Conservation (phyloP, 1,284 basidiomycete species). For the Apiotrichum brassicae region DNA sequence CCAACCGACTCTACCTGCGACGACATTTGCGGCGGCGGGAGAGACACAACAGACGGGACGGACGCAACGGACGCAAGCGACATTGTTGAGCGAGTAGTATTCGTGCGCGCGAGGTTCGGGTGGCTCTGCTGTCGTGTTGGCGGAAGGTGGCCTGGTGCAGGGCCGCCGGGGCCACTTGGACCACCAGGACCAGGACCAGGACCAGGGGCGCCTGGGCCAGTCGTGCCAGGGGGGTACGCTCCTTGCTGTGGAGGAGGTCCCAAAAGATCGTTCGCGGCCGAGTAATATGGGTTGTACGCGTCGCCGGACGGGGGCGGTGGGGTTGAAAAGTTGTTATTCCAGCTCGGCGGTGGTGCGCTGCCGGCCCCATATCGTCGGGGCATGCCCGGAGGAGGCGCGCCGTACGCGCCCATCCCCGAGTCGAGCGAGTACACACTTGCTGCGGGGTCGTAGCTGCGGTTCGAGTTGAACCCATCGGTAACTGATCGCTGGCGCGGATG, state of each 20-base stretch:
- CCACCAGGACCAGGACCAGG: no score
- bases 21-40: slow-evolving; percentile 23
- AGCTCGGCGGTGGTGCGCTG: neutral
- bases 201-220: no score
- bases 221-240: no score
- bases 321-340: slow-evolving; percentile 15
- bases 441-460: slow-evolving; percentile 21
- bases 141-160: slow-evolving; percentile 4
- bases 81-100: slow-evolving; percentile 36
- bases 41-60: slow-evolving; percentile 3
- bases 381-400: slow-evolving; percentile 2
- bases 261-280: slow-evolving; percentile 66
- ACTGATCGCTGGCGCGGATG: slow-evolving; percentile 18
- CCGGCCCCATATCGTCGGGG: neutral
- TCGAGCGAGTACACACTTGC: slow-evolving; percentile 45
- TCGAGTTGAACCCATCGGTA: slow-evolving; percentile 19
- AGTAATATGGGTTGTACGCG: slow-evolving; percentile 44
- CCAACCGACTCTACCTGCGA: slow-evolving; percentile 53
- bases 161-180: no score
- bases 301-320: neutral
- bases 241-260: slow-evolving; percentile 55
- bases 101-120: slow-evolving; percentile 37
- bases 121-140: slow-evolving; percentile 28
- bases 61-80: slow-evolving; percentile 29
- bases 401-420: slow-evolving; percentile 41